Evolutionary conservation across 129 eudicot genomes (phyloP), one percentile per base, ranked within the genome.

Genomic region (Centrapalus pauciflorus): DNA sequence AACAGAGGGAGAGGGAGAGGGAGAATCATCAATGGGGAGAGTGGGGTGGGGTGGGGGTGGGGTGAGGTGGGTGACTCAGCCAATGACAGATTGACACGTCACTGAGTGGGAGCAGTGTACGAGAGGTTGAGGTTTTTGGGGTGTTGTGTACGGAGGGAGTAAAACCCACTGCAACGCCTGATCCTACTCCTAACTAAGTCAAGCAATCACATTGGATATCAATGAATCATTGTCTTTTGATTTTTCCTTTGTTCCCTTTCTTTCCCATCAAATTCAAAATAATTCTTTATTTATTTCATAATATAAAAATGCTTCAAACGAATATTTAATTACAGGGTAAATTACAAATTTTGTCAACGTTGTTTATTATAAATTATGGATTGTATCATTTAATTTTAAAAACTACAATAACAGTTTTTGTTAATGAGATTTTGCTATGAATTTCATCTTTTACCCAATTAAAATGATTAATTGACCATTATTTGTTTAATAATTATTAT

Each of bases 121-220:
- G 19, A 51, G 7, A 17, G 33, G 69, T 34, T 19, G 68, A 6
- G 5, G 52, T 55, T 60, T 70, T 43, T 30, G 28, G 41, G 24
- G 17, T 70, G 76, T 46, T 33, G 77, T 2, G 77, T 72, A 72
- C 69, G 68, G 77, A 72, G 70, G 77, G 77, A 61, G 60, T 59
- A 71, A 28, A 57, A n/a, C 46, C 30, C 67, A 59, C 60, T 71
- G 50, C 40, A 29, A 30, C 19, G 5, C 52, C 52, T 37, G 34
- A 61, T 61, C 19, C 20, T 8, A 4, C 41, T 66, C 7, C 73
- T 61, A 71, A 61, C 76, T 60, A 70, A 70, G 60, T 70, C 76
- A 45, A 45, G 49, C 67, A 58, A 27, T 59, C 67, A 70, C 76
- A 70, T 70, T 70, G 19, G 50, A 70, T 70, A 29, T 58, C 59